Evolutionary conservation across 2,329 filamentous ascomycete genomes (phyloP), one percentile per base, ranked within the genome.

Genomic region (Colletotrichum eremochloae): DNA sequence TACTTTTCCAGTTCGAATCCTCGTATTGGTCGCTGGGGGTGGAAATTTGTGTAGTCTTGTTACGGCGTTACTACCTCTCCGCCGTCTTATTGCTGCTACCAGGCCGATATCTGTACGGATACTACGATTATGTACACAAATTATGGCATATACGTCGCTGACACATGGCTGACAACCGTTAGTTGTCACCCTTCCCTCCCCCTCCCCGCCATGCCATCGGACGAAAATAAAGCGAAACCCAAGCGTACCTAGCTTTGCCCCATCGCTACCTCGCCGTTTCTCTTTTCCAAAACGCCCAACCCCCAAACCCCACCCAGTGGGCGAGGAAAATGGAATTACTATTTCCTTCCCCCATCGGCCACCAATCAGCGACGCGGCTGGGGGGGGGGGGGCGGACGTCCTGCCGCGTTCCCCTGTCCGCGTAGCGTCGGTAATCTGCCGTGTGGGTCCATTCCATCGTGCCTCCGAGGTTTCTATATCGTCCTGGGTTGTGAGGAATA

Each of bases 361-460:
- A 20, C 53, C 53, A 57, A 57, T 20, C 33, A 38, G n/a, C n/a
- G 20, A 38, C 53, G 24, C 53, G 53, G 14, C 2, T 5, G 33
- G 44, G 14, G 42, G 18, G 33, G 18, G 8, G 4, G 40, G 40
- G 14, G 12, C 53, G 44, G 33, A 8, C 33, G 20, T 24, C 33
- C 29, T 33, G 38, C 33, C 53, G 20, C 20, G 11, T 18, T 33
- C 29, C 50, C 50, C 29, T 18, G 50, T 14, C 50, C 50, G 50
- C 50, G 50, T 53, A 53, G 50, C 33, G 53, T 40, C 53, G 53
- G 33, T 57, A 24, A 38, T 57, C 53, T 38, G 53, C 53, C 53
- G 33, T 40, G 53, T 57, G 46, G 42, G 40, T 5, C 44, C 11
- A 38, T 15, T 33, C 20, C 33, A 40, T 57, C 53, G 33, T 33